Evolutionary conservation across 768 basidiomycete species (phyloP).

Genomic region (Naganishia antarctica): DNA sequence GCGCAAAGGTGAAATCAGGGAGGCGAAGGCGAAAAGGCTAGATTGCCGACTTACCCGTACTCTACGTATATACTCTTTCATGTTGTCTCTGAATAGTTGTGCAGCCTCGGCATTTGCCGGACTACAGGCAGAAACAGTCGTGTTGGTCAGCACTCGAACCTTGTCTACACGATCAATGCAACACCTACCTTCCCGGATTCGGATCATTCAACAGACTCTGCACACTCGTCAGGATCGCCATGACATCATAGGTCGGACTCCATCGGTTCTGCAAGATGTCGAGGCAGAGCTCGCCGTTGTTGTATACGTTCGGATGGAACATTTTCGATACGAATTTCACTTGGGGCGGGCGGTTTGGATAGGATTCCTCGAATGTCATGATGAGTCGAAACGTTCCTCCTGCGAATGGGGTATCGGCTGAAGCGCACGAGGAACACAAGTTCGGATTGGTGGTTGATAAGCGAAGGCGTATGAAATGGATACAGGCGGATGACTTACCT

Average conservation of each 20-base stretch:
- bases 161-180: neutral
- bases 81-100: slow-evolving; percentile 90
- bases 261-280: slow-evolving; percentile 98
- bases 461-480: too few species aligned
- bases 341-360: slow-evolving; percentile 96
- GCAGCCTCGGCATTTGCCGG: slow-evolving; percentile 98
- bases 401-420: slow-evolving; percentile 97
- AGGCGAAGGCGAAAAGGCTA: slow-evolving; percentile 4
- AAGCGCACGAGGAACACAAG: too few species aligned
- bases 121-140: slow-evolving; percentile 52
- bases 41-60: slow-evolving; percentile 59
- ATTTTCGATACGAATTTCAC: slow-evolving; percentile 93
- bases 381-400: slow-evolving; percentile 97
- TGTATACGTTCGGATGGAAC: slow-evolving; percentile 99
- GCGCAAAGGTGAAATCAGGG: neutral
- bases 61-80: slow-evolving; percentile 93
- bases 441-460: too few species aligned
- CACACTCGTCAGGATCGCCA: slow-evolving; percentile 93
- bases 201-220: slow-evolving; percentile 95
- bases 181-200: slow-evolving; percentile 70
- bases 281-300: slow-evolving; percentile 94
- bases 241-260: slow-evolving; percentile 98
- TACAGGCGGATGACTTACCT: slow-evolving; percentile 55
- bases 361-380: slow-evolving; percentile 92
- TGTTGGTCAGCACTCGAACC: neutral